Percentiles rank a stretch among this genome's conserved stretches.
phyloP scores from a whole-genome alignment of 176 grass and related monocot species.

The Juncus inflexus region DNA sequence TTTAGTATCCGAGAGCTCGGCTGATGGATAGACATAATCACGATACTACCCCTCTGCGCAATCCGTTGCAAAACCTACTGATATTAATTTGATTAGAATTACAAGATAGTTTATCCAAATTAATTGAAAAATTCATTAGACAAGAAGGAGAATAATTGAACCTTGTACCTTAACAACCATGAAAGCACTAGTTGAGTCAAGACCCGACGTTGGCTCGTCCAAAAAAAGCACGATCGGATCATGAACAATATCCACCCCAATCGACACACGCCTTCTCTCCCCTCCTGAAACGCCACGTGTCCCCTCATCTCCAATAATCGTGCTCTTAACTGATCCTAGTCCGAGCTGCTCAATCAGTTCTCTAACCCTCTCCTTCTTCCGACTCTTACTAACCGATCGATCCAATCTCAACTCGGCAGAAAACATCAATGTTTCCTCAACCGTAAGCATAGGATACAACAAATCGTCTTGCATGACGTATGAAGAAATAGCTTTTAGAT shows the following conservation, averaged over 20 bases:
- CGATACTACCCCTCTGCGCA: conserved; percentile 58
- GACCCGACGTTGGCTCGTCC: conserved; percentile 65
- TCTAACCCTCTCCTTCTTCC: conserved; percentile 58
- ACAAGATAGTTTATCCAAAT: too few relatives aligned
- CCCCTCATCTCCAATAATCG: conserved; percentile 65
- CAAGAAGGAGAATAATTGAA: too few relatives aligned
- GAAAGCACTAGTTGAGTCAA: conserved; percentile 82
- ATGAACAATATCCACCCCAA: conserved; percentile 81
- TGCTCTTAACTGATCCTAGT: conserved; percentile 45
- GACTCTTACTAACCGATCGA: conserved; percentile 23
- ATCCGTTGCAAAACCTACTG: conserved; percentile 36
- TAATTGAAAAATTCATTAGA: not conserved
- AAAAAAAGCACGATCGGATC: conserved; percentile 62
- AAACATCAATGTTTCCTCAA: conserved; percentile 74
- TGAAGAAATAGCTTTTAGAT: conserved; percentile 60
- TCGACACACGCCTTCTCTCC: conserved; percentile 70
- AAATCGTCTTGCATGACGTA: conserved; percentile 90
- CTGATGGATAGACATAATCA: conserved; percentile 89
- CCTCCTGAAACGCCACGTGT: conserved; percentile 59
- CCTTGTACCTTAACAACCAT: conserved; percentile 50
- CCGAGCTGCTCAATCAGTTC: conserved; percentile 73
- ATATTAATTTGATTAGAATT: too few relatives aligned
- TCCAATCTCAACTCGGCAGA: conserved; percentile 66
- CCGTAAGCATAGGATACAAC: conserved; percentile 83
- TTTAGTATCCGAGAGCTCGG: conserved; percentile 86